phyloP scores from a whole-genome alignment of 208 protist species.

The Phytomonas sp. region DNA sequence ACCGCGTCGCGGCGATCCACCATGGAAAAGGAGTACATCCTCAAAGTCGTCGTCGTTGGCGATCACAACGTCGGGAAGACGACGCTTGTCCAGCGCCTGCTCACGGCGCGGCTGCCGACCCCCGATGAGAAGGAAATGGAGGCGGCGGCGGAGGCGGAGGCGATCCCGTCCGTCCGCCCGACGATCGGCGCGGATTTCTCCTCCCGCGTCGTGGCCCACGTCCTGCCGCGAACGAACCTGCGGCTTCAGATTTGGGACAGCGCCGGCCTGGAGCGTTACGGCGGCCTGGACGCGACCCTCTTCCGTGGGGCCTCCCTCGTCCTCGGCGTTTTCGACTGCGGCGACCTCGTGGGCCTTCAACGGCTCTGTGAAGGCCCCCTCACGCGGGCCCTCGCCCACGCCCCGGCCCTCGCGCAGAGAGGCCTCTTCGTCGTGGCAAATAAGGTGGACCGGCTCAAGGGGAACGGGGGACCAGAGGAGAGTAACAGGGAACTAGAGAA shows the following conservation, averaged over 20 bases:
- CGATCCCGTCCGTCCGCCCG: conserved; percentile 13
- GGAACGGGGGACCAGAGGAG: conserved; percentile 1
- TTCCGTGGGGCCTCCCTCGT: conserved; percentile 88
- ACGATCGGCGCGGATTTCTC: conserved; percentile 68
- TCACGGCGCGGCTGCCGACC: conserved; percentile 8
- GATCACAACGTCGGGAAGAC: conserved; percentile 56
- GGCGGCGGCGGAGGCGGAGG: conserved; percentile 13
- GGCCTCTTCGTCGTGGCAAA: conserved; percentile 45
- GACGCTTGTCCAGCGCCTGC: conserved; percentile 39
- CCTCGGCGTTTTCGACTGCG: conserved; percentile 96
- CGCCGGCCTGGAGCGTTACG: conserved; percentile 92
- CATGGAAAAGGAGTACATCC: conserved; percentile 17
- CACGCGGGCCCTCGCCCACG: conserved; percentile 17
- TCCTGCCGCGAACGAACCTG: conserved; percentile 24
- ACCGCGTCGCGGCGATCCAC: neutral
- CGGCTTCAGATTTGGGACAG: conserved; percentile 77
- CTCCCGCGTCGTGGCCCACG: conserved; percentile 23
- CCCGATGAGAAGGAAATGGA: conserved; percentile 12
- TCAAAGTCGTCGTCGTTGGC: conserved; percentile 21
- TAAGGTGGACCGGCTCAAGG: conserved; percentile 35
- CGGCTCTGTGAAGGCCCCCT: conserved; percentile 27
- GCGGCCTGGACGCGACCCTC: conserved; percentile 83
- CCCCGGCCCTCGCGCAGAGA: conserved; percentile 27
- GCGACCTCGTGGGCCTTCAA: conserved; percentile 82
- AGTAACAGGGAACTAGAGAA: too few species aligned